Conservation (phyloP, 2,329 filamentous ascomycete genomes). For the Cladosporium sp. region DNA sequence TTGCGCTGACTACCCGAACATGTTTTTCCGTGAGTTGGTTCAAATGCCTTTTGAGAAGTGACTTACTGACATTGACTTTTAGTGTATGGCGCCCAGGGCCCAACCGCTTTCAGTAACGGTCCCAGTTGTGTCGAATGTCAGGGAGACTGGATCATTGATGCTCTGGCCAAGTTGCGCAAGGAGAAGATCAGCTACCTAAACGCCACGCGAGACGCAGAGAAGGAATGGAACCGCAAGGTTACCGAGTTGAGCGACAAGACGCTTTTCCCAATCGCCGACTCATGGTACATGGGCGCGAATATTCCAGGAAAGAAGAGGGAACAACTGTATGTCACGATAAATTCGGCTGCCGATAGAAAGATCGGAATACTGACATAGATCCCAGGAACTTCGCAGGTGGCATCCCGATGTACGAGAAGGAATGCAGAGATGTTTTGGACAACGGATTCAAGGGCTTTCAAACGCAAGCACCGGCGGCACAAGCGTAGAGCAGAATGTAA, state of each 20-base stretch:
- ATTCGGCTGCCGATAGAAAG: not conserved
- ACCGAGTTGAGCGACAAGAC: conserved; percentile 27
- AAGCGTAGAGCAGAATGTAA: not conserved
- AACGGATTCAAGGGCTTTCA: conserved; percentile 23
- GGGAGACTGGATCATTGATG: conserved; percentile 42
- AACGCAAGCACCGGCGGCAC: conserved; percentile 7
- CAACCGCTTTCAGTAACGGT: conserved; percentile 44
- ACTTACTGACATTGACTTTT: conserved; percentile 16
- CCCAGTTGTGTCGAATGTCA: conserved; percentile 43
- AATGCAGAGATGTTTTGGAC: conserved; percentile 35
- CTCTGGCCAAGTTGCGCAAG: conserved; percentile 35
- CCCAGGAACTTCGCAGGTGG: conserved; percentile 37
- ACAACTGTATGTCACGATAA: conserved; percentile 1
- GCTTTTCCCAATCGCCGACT: conserved; percentile 28
- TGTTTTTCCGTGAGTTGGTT: conserved; percentile 29
- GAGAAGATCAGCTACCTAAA: conserved; percentile 38
- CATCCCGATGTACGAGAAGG: conserved; percentile 31
- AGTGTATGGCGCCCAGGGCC: conserved; percentile 43
- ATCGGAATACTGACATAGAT: not conserved
- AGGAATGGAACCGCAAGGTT: conserved; percentile 35
- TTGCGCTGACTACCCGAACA: conserved; percentile 32
- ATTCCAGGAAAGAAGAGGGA: conserved; percentile 37
- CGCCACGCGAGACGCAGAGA: conserved; percentile 38
- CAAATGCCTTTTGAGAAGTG: not conserved
- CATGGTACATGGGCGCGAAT: conserved; percentile 38